A percentile compares a stretch with the other conserved stretches of the same genome.
Conservation (phyloP, 345 rosid genomes). For the Dovyalis caffra region DNA sequence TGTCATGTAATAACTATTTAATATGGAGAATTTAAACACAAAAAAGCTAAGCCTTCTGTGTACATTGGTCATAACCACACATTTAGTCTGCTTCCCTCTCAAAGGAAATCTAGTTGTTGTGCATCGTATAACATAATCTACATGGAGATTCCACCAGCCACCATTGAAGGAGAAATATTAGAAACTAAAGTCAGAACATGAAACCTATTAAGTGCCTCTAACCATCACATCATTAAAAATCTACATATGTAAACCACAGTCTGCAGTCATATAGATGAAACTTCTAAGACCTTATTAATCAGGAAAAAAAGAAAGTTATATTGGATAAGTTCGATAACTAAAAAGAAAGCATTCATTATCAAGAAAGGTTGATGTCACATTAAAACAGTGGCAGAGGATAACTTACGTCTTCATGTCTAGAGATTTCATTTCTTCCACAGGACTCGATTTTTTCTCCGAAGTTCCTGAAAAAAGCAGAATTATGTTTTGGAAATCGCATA, state of each 20-base stretch:
- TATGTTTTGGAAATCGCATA: neutral
- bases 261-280: neutral
- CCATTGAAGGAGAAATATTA: neutral
- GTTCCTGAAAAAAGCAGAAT: conserved; percentile 41
- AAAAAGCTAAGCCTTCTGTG: neutral
- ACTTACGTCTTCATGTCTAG: conserved; percentile 78
- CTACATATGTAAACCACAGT: neutral
- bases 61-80: neutral
- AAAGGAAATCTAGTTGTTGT: neutral
- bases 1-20: neutral
- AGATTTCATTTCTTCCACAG: conserved; percentile 63
- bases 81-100: neutral
- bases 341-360: neutral
- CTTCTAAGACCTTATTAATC: neutral
- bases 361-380: neutral
- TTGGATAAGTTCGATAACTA: neutral
- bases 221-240: neutral
- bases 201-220: neutral
- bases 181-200: neutral
- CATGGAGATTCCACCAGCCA: neutral
- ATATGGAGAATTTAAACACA: neutral
- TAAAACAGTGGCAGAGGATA: neutral
- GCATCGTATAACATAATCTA: neutral
- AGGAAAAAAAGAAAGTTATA: neutral
- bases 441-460: conserved; percentile 48